These are phyloP conservation scores for Trypanosoma lewisi DNA, from an alignment of 208 protist species.

Conservation along the genomic window DNA sequence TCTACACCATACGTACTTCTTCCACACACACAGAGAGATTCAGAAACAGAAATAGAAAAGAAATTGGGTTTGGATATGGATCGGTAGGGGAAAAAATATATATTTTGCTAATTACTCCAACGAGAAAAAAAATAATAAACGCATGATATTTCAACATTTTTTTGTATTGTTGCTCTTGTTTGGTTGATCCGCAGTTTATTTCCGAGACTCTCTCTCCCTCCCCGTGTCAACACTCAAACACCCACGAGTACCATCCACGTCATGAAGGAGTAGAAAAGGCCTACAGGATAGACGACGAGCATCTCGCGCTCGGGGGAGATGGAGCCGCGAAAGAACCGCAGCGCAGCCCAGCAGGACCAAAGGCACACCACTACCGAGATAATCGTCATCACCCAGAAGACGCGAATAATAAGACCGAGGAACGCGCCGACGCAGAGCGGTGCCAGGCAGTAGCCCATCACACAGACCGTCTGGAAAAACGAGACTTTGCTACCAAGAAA, in stretches of 20 bases:
- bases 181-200: too few relatives aligned
- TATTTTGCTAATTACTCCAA: not conserved
- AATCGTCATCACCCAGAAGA: conserved; percentile 48
- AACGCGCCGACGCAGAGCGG: conserved; percentile 74
- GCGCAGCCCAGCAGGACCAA: conserved; percentile 86
- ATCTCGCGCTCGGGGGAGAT: conserved; percentile 45
- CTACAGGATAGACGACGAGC: conserved; percentile 91
- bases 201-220: not conserved
- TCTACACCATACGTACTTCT: too few relatives aligned
- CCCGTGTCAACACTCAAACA: conserved; percentile 17
- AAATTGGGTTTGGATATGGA: too few relatives aligned
- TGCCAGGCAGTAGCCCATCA: conserved; percentile 93
- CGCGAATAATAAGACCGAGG: conserved; percentile 31
- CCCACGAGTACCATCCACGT: conserved; percentile 85
- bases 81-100: too few relatives aligned
- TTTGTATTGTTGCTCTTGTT: too few relatives aligned
- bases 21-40: too few relatives aligned
- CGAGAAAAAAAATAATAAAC: conserved; percentile 29
- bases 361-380: conserved; percentile 56
- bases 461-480: conserved; percentile 94
- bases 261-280: conserved; percentile 91
- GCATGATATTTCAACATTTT: conserved; percentile 4
- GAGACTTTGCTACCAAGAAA: conserved; percentile 89
- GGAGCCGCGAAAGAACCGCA: conserved; percentile 83
- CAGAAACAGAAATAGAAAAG: too few relatives aligned